Base-by-base conservation (phyloP, 1,284 basidiomycete species). In the Ganoderma meredithae region DNA sequence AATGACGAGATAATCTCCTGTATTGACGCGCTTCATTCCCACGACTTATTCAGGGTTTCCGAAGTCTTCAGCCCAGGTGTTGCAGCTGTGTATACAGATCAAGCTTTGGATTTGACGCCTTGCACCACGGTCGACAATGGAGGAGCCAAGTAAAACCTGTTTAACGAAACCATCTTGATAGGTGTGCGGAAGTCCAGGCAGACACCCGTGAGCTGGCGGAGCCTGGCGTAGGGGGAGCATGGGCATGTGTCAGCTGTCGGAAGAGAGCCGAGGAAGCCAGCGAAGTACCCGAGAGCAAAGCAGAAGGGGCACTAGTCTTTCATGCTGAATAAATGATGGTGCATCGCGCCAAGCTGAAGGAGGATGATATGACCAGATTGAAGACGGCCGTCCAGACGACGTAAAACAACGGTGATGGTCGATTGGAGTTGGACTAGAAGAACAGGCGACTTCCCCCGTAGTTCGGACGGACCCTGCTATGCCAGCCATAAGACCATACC, bases 1-100 rank as follows among this genome's bases (percentile, higher is more conserved):
- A 62, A 70, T 70, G 71, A 70, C 69, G 67, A 70, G 65, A 69
- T 66, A 63, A 69, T 69, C 56, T 58, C 65, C 67, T 69, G 40
- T 69, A 67, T 60, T 69, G 43, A 59, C 67, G 60, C 49, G 22
- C 64, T 27, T 1, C 7, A 17, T 70, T 70, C 69, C 67, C 69
- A 72, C 69, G 65, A 5, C 43, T n/a, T 58, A 33, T 22, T 22
- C 56, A 6, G 15, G 17, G 9, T 10, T 25, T 22, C 22, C 47
- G 47, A 2, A 19, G 7, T 8, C 27, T 49, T 25, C 15, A 8
- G 0, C 5, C 6, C 19, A 47, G n/a, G 44, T 36, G 9, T 31
- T 31, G 27, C 27, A 31, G 27, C 27, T 31, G 27, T 31, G 27
- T 31, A 31, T 31, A 31, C 27, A 36, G 36, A 6, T 36, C 1